Evolutionary conservation across 192 early-diverging fungal genomes (phyloP).

Genomic region (Coemansia sp.): DNA sequence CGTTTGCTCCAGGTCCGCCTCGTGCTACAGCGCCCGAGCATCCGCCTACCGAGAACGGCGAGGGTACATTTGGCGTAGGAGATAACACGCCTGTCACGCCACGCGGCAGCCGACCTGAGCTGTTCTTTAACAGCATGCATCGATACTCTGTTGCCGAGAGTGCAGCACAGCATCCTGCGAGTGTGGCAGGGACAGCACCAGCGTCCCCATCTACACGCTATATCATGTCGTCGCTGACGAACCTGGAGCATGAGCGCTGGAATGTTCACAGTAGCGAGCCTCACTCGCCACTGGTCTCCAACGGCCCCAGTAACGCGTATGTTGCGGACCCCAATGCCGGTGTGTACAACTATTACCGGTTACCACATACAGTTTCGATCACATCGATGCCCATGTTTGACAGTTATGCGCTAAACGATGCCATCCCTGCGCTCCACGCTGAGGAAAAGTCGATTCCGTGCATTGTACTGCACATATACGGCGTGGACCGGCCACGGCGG

Average conservation of each 20-base stretch:
- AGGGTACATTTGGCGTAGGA: background rate
- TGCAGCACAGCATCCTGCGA: background rate
- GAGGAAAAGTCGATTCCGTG: constrained; percentile 37
- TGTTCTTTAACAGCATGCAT: constrained; percentile 10
- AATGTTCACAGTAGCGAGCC: constrained; percentile 10
- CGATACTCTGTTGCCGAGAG: constrained; percentile 20
- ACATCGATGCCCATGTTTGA: constrained; percentile 22
- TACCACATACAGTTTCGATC: constrained; percentile 19
- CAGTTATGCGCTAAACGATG: constrained; percentile 9
- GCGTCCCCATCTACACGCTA: constrained; percentile 32
- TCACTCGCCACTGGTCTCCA: constrained; percentile 3
- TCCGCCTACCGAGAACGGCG: background rate
- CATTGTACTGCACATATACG: constrained; percentile 38
- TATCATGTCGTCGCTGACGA: constrained; percentile 31
- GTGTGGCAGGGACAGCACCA: constrained; percentile 16
- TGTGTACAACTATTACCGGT: background rate
- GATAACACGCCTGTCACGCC: background rate
- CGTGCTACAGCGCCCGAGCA: background rate
- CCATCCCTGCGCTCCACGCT: constrained; percentile 1
- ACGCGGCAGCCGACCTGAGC: constrained; percentile 11
- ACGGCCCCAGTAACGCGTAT: background rate
- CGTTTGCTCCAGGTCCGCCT: background rate
- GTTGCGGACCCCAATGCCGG: background rate
- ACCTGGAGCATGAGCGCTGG: constrained; percentile 22
- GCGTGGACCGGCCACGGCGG: constrained; percentile 41